Percentiles rank a stretch among this genome's conserved stretches.
Evolutionary conservation across 306 rosid species (phyloP).

Genomic region (Rosa rugosa): DNA sequence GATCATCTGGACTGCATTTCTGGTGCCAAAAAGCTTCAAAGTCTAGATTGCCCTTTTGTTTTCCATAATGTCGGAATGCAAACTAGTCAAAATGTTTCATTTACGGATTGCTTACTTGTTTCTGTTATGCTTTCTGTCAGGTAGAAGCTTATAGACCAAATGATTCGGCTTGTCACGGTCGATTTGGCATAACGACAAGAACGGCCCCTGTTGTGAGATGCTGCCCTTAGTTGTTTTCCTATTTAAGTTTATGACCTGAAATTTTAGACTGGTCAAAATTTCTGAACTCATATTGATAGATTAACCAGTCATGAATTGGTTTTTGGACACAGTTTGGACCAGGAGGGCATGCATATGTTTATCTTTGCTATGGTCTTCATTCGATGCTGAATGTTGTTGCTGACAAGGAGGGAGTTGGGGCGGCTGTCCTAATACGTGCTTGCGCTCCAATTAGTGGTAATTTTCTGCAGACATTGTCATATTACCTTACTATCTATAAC

Average conservation of each 20-base stretch:
- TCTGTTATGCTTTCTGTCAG: slow-evolving; percentile 31
- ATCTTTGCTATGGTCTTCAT: slow-evolving; percentile 86
- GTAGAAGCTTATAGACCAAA: slow-evolving; percentile 88
- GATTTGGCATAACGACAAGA: slow-evolving; percentile 87
- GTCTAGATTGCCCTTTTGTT: background rate
- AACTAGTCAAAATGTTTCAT: background rate
- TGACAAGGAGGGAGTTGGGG: slow-evolving; percentile 84
- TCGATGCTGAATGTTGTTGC: slow-evolving; percentile 83
- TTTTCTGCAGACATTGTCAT: background rate
- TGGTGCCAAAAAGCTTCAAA: background rate
- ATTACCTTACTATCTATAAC: background rate
- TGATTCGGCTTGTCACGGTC: slow-evolving; percentile 87
- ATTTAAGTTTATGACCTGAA: background rate
- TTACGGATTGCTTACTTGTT: background rate
- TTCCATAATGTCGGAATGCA: background rate
- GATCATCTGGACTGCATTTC: background rate
- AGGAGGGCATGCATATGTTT: slow-evolving; percentile 89
- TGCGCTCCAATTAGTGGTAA: slow-evolving; percentile 90
- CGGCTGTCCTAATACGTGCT: slow-evolving; percentile 86
- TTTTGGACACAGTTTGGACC: slow-evolving; percentile 66
- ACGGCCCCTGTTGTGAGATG: slow-evolving; percentile 86
- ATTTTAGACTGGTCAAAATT: background rate
- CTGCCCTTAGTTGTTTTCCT: background rate
- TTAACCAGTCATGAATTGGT: slow-evolving; percentile 1
- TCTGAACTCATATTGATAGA: background rate